A percentile compares a stretch with the other conserved stretches of the same genome.
Evolutionary conservation across 768 basidiomycete species (phyloP).

Genomic region (Panaeolus papilionaceus): DNA sequence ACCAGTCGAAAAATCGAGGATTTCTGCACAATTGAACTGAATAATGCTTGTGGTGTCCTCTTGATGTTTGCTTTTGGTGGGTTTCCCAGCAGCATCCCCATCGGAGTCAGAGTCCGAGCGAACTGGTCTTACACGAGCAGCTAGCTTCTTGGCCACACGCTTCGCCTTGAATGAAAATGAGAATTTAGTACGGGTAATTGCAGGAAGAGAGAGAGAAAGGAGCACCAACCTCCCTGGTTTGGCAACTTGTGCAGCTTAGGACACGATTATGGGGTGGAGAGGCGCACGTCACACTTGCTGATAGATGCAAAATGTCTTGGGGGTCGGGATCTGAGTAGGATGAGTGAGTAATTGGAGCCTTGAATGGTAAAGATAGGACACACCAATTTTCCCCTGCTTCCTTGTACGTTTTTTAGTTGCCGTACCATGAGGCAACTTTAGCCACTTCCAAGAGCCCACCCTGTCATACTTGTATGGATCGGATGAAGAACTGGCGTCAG

Average conservation of each 20-base stretch:
- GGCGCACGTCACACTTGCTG: slow-evolving; percentile 79
- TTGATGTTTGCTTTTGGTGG: slow-evolving; percentile 52
- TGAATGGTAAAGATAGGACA: slow-evolving; percentile 25
- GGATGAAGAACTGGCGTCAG: slow-evolving; percentile 66
- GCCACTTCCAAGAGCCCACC: slow-evolving; percentile 91
- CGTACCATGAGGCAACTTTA: slow-evolving; percentile 80
- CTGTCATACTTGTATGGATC: slow-evolving; percentile 74
- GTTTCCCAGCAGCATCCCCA: slow-evolving; percentile 46
- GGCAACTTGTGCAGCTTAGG: slow-evolving; percentile 87
- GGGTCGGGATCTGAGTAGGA: slow-evolving; percentile 61
- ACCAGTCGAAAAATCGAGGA: slow-evolving; percentile 88
- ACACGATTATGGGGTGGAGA: slow-evolving; percentile 80
- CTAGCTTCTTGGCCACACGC: slow-evolving; percentile 88
- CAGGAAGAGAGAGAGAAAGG: neutral
- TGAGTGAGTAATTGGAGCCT: slow-evolving; percentile 18
- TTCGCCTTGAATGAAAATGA: slow-evolving; percentile 64
- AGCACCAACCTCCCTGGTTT: slow-evolving; percentile 75
- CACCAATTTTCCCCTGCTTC: slow-evolving; percentile 85
- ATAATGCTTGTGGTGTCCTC: slow-evolving; percentile 87
- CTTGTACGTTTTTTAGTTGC: slow-evolving; percentile 85
- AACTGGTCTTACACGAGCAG: slow-evolving; percentile 80
- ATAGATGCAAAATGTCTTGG: slow-evolving; percentile 75
- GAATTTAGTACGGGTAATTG: slow-evolving; percentile 7
- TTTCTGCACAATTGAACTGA: slow-evolving; percentile 93
- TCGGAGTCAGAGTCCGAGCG: slow-evolving; percentile 80